phyloP scores from a whole-genome alignment of 2,329 filamentous ascomycete species.

The Fusarium sacchari region DNA sequence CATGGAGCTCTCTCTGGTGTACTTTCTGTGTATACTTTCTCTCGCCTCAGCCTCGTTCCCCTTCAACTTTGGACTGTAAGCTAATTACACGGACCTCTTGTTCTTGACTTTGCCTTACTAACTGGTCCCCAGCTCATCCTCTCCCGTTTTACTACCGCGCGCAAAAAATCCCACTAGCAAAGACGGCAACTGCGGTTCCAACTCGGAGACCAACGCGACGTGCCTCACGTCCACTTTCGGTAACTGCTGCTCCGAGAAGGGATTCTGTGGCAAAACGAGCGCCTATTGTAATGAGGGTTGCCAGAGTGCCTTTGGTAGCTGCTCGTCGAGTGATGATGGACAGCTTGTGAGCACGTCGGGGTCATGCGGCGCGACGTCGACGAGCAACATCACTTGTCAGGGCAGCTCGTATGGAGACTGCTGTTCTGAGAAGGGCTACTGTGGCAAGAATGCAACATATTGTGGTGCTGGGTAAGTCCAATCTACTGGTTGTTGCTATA shows the following conservation, averaged over 20 bases:
- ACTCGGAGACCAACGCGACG: neutral
- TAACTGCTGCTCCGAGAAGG: neutral
- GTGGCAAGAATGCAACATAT: neutral
- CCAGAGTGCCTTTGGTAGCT: neutral
- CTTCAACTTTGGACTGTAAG: neutral
- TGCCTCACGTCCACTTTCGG: neutral
- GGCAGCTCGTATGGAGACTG: neutral
- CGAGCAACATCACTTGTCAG: neutral
- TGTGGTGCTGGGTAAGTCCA: neutral
- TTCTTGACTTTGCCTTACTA: accelerated
- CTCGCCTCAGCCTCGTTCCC: neutral
- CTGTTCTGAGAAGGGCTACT: neutral
- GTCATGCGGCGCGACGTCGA: neutral
- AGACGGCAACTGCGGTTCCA: neutral
- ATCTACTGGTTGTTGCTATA: neutral
- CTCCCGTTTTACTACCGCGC: neutral
- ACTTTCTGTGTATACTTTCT: neutral
- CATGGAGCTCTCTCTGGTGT: neutral
- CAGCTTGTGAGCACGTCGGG: neutral
- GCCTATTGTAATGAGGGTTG: neutral
- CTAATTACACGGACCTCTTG: neutral
- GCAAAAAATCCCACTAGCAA: neutral
- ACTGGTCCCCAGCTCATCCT: neutral
- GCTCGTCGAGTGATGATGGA: neutral
- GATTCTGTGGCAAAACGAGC: neutral